Conservation (phyloP, 2,329 filamentous ascomycete species). For the Raffaelea arxii region DNA sequence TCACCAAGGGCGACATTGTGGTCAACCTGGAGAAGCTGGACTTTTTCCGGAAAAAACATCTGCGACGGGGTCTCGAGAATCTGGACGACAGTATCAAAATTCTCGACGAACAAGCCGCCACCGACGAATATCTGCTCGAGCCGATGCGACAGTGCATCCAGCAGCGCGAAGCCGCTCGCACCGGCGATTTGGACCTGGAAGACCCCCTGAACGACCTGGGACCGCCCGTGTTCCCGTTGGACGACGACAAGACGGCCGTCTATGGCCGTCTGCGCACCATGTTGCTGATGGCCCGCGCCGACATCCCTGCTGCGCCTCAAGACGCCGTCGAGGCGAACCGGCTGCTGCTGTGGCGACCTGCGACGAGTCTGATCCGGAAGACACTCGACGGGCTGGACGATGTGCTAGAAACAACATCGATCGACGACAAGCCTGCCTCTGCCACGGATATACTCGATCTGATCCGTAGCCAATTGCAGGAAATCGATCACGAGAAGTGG, state of each 20-base stretch:
- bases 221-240: too few species aligned
- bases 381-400: too few species aligned
- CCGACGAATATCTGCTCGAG: constrained; percentile 11
- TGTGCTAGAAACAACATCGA: not conserved
- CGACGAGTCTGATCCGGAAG: constrained; percentile 3
- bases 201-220: too few species aligned
- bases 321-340: constrained; percentile 12
- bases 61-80: constrained; percentile 11
- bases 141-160: too few species aligned
- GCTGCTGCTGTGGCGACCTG: constrained; percentile 19
- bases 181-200: too few species aligned
- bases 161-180: too few species aligned
- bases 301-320: constrained; percentile 3
- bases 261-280: constrained; percentile 7
- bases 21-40: constrained; percentile 73
- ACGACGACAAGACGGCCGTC: not conserved
- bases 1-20: constrained; percentile 82
- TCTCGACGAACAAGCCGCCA: too few species aligned
- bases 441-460: constrained; percentile 3
- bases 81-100: too few species aligned
- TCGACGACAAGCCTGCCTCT: not conserved
- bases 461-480: constrained; percentile 7
- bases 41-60: constrained; percentile 53
- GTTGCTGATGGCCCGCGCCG: constrained; percentile 12
- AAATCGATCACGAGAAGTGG: constrained; percentile 9